Evolutionary conservation across 768 basidiomycete species (phyloP).

Genomic region (Epithele typhae): DNA sequence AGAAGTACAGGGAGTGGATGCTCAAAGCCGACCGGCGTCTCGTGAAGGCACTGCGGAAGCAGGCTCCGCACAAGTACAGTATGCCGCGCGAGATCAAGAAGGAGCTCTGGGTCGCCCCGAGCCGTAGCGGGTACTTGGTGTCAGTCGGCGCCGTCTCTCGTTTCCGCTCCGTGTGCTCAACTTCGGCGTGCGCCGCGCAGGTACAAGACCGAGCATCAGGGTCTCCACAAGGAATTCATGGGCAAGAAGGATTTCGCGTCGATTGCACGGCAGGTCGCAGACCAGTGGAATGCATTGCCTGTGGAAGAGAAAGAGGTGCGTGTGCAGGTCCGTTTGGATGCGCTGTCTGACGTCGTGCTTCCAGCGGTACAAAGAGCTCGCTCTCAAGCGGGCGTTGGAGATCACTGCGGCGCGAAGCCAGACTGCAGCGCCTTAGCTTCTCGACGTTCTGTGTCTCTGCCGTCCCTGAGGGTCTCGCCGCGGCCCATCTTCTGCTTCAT

Average conservation of each 20-base stretch:
- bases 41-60: conserved; percentile 2
- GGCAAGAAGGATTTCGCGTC: not conserved
- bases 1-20: conserved; percentile 3
- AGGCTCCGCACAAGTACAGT: not conserved
- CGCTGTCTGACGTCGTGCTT: too few species aligned
- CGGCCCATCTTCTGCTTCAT: too few species aligned
- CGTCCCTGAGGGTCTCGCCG: too few species aligned
- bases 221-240: too few species aligned
- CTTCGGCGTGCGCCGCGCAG: not conserved
- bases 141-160: not conserved
- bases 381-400: not conserved
- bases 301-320: not conserved
- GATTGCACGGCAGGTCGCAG: not conserved
- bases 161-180: not conserved
- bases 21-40: conserved; percentile 5
- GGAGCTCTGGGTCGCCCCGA: too few species aligned
- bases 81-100: not conserved
- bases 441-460: too few species aligned
- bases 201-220: not conserved
- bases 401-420: too few species aligned
- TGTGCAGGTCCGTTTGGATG: too few species aligned
- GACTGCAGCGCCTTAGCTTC: too few species aligned
- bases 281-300: not conserved
- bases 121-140: not conserved
- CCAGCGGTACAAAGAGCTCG: too few species aligned